Conservation (phyloP, 768 basidiomycete species). For the Naganishia randhawae region DNA sequence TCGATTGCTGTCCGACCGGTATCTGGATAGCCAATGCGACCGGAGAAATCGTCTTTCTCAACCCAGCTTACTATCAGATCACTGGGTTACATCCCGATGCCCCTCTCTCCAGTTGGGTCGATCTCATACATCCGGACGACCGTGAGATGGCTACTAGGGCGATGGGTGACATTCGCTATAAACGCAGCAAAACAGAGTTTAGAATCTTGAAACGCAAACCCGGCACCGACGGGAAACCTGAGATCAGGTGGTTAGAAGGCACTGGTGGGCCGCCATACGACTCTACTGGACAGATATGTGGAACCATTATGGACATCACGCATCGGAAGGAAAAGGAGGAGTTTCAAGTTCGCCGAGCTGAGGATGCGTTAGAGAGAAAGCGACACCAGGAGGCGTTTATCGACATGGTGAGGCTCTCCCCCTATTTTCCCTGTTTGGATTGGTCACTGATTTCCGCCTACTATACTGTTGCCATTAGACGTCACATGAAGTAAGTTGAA, state of each 20-base stretch:
- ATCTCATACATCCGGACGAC: conserved; percentile 28
- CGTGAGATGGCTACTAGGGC: background rate
- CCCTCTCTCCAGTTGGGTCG: conserved; percentile 12
- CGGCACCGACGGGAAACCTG: background rate
- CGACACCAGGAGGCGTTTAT: conserved; percentile 30
- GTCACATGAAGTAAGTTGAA: conserved; percentile 20
- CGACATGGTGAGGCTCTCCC: conserved; percentile 21
- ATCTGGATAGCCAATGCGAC: conserved; percentile 24
- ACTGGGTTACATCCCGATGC: background rate
- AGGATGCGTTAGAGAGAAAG: conserved; percentile 25
- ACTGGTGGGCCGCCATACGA: conserved; percentile 14
- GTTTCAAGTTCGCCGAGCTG: conserved; percentile 25
- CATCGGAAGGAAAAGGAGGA: conserved; percentile 22
- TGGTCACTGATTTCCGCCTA: background rate
- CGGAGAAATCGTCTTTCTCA: conserved; percentile 11
- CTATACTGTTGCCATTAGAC: conserved; percentile 1
- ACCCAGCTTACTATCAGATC: conserved; percentile 17
- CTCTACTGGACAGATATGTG: conserved; percentile 12
- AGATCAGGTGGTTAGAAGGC: conserved; percentile 18
- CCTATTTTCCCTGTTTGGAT: background rate
- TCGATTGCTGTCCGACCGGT: conserved; percentile 25
- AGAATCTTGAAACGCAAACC: background rate
- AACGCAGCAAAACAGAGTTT: conserved; percentile 15
- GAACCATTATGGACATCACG: conserved; percentile 27
- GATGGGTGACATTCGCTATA: background rate